A percentile compares a stretch with the other conserved stretches of the same genome.
phyloP scores from a whole-genome alignment of 257 asterid species.

The Ballota nigra region DNA sequence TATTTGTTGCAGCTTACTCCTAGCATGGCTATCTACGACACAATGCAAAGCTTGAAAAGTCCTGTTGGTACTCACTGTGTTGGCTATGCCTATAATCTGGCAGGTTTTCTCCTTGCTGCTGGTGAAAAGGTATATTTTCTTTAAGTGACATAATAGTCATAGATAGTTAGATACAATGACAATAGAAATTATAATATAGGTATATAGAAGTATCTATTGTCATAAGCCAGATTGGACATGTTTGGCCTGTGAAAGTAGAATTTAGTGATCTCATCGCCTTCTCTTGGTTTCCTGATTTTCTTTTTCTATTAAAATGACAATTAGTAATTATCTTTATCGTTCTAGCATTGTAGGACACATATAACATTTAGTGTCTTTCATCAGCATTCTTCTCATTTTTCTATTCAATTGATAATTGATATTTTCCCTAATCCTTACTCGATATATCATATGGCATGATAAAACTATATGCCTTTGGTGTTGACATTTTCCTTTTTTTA shows the following conservation, averaged over 20 bases:
- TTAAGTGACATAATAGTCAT: neutral
- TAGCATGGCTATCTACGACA: slow-evolving; percentile 85
- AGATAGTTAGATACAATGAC: neutral
- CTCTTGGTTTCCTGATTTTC: neutral
- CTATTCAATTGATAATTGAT: neutral
- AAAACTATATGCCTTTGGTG: neutral
- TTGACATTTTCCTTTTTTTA: slow-evolving; percentile 17
- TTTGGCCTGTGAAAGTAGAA: neutral
- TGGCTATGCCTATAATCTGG: slow-evolving; percentile 73
- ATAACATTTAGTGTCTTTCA: neutral
- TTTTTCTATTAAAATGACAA: neutral
- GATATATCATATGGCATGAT: neutral
- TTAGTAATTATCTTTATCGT: neutral
- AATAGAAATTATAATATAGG: neutral
- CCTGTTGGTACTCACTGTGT: slow-evolving; percentile 85
- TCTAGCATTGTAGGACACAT: neutral
- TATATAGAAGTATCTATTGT: neutral
- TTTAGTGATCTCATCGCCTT: neutral
- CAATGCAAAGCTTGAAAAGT: slow-evolving; percentile 89
- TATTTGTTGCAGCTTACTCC: slow-evolving; percentile 83
- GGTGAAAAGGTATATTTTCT: slow-evolving; percentile 75
- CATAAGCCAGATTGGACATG: neutral
- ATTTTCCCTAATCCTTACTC: neutral
- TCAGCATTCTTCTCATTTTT: neutral
- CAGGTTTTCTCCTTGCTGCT: slow-evolving; percentile 88